These are phyloP conservation scores for Schwanniomyces polymorphus DNA, from an alignment of 805 yeast genomes.

Conservation along the genomic window DNA sequence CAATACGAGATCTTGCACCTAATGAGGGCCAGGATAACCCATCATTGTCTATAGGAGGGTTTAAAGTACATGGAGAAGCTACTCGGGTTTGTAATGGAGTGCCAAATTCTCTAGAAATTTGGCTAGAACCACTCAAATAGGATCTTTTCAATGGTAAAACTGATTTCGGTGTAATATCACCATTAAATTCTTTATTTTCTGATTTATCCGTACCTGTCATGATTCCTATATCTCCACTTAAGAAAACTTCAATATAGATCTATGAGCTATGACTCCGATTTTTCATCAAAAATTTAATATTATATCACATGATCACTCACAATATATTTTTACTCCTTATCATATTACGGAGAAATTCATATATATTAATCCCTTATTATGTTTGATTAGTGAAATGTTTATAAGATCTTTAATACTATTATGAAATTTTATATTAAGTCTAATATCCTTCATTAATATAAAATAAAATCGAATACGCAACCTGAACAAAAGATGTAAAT, in stretches of 20 bases:
- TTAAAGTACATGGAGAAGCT: conserved; percentile 78
- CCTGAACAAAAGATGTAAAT: too few relatives aligned
- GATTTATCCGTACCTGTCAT: conserved; percentile 2
- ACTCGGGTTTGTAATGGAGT: conserved; percentile 75
- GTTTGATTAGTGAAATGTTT: too few relatives aligned
- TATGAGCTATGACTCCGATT: neutral
- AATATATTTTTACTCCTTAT: neutral
- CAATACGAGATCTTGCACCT: conserved; percentile 80
- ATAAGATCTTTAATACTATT: too few relatives aligned
- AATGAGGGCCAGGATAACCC: conserved; percentile 92
- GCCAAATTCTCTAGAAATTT: conserved; percentile 13
- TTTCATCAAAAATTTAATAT: neutral
- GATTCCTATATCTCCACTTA: neutral
- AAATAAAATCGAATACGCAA: too few relatives aligned
- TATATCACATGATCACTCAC: neutral
- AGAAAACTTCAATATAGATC: neutral
- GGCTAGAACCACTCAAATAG: conserved; percentile 14
- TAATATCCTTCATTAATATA: too few relatives aligned
- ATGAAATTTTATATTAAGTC: too few relatives aligned
- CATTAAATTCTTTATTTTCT: conserved; percentile 12
- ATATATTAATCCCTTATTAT: too few relatives aligned
- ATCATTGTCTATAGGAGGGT: conserved; percentile 85
- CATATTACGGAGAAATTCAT: neutral
- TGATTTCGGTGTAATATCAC: conserved; percentile 17
- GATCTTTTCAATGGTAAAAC: conserved; percentile 22